Percentiles rank a stretch among this genome's conserved stretches.
Evolutionary conservation across 352 stramenopile species (phyloP).

Genomic region (Phytophthora sansomeana): DNA sequence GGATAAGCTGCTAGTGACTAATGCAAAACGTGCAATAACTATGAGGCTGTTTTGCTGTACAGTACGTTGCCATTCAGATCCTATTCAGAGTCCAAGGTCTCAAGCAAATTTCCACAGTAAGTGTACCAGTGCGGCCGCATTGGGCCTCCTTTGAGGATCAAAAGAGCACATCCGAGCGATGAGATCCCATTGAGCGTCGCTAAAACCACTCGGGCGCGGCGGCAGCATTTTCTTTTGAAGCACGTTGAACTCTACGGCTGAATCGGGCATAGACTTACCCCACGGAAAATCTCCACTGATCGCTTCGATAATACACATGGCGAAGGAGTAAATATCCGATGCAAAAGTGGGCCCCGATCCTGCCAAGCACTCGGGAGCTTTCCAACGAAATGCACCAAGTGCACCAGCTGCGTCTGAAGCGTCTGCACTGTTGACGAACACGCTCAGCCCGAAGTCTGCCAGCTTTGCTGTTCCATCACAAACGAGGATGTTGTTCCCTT

Average conservation of each 20-base stretch:
- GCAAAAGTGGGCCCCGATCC: no score
- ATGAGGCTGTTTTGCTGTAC: neutral
- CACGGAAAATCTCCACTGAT: constrained; percentile 23
- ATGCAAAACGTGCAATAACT: neutral
- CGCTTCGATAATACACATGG: no score
- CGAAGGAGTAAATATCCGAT: no score
- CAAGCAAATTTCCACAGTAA: neutral
- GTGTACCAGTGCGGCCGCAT: constrained; percentile 3
- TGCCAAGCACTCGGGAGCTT: no score
- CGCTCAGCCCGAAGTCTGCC: constrained; percentile 29
- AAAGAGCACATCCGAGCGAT: constrained; percentile 19
- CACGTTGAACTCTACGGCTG: constrained; percentile 6
- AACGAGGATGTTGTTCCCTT: constrained; percentile 41
- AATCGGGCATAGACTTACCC: constrained; percentile 5
- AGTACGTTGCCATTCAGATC: neutral
- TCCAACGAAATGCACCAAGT: constrained; percentile 29
- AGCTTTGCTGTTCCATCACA: constrained; percentile 34
- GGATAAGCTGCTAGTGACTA: neutral
- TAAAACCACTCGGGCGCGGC: constrained; percentile 1
- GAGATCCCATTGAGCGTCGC: constrained; percentile 23
- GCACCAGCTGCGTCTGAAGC: neutral
- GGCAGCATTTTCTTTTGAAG: neutral
- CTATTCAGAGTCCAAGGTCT: neutral
- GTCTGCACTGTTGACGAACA: constrained; percentile 9
- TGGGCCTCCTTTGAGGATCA: neutral